A percentile compares a stretch with the other conserved stretches of the same genome.
Conservation (phyloP, 352 stramenopile genomes). For the Peronospora tabacina region DNA sequence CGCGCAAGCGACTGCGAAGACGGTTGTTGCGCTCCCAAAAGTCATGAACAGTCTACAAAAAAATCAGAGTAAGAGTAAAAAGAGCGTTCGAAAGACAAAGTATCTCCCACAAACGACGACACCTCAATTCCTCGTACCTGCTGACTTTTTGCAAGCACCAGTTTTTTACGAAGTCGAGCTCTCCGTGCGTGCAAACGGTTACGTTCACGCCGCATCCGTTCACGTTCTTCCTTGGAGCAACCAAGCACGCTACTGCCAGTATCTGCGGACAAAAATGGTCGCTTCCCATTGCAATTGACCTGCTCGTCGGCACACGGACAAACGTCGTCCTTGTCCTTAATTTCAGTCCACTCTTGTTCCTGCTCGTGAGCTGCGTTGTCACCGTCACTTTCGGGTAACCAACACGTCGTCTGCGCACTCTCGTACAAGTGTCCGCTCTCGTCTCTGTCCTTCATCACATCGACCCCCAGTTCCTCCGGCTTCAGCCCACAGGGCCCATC, state of each 20-base stretch:
- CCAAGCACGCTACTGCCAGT: conserved; percentile 22
- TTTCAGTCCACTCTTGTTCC: conserved; percentile 32
- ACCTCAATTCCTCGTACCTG: conserved; percentile 31
- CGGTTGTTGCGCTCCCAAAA: conserved; percentile 55
- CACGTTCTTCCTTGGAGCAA: conserved; percentile 61
- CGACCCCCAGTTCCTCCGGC: conserved; percentile 44
- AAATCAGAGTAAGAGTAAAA: conserved; percentile 5
- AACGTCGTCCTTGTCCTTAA: conserved; percentile 19
- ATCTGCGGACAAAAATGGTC: conserved; percentile 22
- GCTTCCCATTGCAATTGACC: conserved; percentile 39
- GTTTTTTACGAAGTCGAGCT: conserved; percentile 70
- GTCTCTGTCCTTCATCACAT: conserved; percentile 34
- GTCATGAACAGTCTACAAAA: conserved; percentile 45
- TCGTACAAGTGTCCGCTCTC: conserved; percentile 26
- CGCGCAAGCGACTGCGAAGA: conserved; percentile 45
- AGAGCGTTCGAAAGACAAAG: conserved; percentile 3
- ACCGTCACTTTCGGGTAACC: conserved; percentile 30
- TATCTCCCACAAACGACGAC: conserved; percentile 1
- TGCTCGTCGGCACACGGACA: conserved; percentile 23
- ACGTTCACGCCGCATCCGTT: conserved; percentile 61
- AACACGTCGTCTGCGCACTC: conserved; percentile 1
- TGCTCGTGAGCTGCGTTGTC: conserved; percentile 35
- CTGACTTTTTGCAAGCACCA: conserved; percentile 70
- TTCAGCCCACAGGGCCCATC: conserved; percentile 40
- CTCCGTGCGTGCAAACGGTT: conserved; percentile 68